Evolutionary conservation across 805 yeast genomes (phyloP), one percentile per base, ranked within the genome.

Genomic region (Metschnikowia noctiluminum): DNA sequence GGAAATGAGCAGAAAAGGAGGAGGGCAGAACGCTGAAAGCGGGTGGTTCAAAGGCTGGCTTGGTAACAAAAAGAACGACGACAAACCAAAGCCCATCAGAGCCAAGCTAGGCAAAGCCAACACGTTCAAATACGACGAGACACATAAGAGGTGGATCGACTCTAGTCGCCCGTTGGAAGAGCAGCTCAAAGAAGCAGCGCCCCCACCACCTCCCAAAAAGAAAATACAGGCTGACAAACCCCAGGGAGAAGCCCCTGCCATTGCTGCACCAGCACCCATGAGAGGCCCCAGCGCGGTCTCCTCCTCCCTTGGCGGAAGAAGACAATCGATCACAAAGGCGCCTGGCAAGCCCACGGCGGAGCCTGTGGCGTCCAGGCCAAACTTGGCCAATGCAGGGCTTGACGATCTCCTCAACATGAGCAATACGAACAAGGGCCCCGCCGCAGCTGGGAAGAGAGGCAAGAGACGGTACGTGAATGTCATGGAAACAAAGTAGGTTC

Each of bases 81-180:
- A 80, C 41, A 87, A 81, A 45, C 89, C 88, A 36, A 56, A 56
- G 43, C 88, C 87, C 61, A 77, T 84, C 52, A 80, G 81, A 54
- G 98, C 97, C 35, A 89, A 94, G 56, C 69, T 94, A 45, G 99
- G 98, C 11, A 88, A 86, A 49, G 53, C 56, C 34, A 85, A 76
- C 61, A 72, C 79, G 14, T 85, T 94, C 62, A 78, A 80, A 60
- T 94, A 82, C 64, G 96, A 91, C 68, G 92, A 88, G 58, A 81
- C 86, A 50, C 77, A 86, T 61, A 84, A 85, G 63, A 79, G 96
- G 60, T 94, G 97, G 97, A 81, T 94, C 45, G 84, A 89, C 61
- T 80, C 79, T 47, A 79, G 81, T 53, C 81, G 80, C 4, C 79
- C 84, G 27, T 73, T 78, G 43, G 94, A 81, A 61, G 91, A 85